Base-by-base conservation (phyloP, 441 rosid species). In the Adansonia grandidieri region DNA sequence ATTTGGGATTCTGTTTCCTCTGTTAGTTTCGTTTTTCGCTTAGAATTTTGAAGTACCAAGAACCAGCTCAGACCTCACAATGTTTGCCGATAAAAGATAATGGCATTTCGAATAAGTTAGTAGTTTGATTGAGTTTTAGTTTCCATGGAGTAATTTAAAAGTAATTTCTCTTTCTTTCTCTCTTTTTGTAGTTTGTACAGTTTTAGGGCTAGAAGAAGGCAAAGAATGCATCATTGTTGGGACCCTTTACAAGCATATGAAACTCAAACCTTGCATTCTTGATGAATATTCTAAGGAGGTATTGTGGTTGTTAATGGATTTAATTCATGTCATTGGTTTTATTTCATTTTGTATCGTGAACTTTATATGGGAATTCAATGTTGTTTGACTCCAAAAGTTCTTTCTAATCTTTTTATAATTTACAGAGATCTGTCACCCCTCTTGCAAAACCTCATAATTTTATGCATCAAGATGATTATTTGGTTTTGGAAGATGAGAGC, bases 271-370 rank as follows among this genome's bases (percentile, higher is more conserved):
- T 81, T 89, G 91, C 65, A 88, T 96, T 81, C 98, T 96, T 77
- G 98, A 94, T 81, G 99, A 94, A 86, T 96, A 96, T 81, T 91
- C 99, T 48, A 96, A 91, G 87, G 95, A 94, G 97, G 98, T 94
- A 81, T 56, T 58, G 50, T 53, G 78, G 75, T 74, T 14, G 15
- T 72, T 9, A 37, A 66, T 58, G 70, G 44, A 42, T 72, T 78
- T 20, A 24, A 64, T 60, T 73, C 24, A 44, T 28, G 57, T 22
- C 22, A 17, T 32, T 51, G 13, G n/a, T 75, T 63, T 62, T 40
- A 42, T 80, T 51, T 7, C 51, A 51, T 75, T 76, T 79, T 62
- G 75, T 54, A n/a, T 17, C 57, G 61, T 81, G 44, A 75, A 77
- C 17, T 50, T 63, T 76, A 13, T 20, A 73, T 28, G 9, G 20